Conservation (phyloP, 192 early-diverging fungal genomes). For the Coemansia sp. region DNA sequence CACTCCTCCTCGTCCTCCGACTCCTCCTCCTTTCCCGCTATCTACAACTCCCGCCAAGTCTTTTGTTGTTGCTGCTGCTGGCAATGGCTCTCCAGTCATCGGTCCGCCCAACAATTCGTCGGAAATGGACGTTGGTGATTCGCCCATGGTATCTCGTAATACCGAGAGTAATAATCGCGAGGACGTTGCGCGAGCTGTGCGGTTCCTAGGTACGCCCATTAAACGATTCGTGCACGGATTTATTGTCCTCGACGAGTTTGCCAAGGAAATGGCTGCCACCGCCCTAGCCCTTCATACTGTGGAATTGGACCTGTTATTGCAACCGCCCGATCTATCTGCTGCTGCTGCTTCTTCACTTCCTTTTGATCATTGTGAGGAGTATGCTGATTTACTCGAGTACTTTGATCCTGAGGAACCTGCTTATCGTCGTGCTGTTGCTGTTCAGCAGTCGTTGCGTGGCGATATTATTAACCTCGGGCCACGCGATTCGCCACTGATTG, state of each 20-base stretch:
- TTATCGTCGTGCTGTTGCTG: constrained; percentile 11
- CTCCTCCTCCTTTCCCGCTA: no score
- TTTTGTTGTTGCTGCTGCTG: no score
- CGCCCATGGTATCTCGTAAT: no score
- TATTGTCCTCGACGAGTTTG: constrained; percentile 66
- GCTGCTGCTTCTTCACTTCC: no score
- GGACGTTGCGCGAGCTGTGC: constrained; percentile 17
- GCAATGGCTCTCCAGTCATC: no score
- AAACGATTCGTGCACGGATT: constrained; percentile 63
- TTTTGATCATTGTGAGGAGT: no score
- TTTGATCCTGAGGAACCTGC: constrained; percentile 42
- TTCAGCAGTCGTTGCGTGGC: constrained; percentile 15
- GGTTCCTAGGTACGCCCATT: constrained; percentile 40
- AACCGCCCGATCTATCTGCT: no score
- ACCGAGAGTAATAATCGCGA: constrained; percentile 1
- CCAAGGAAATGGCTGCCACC: constrained; percentile 64
- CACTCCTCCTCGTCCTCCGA: no score
- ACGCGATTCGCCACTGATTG: no score
- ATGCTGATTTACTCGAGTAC: constrained; percentile 46
- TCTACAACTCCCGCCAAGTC: no score
- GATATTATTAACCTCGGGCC: constrained; percentile 21
- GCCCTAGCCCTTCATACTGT: constrained; percentile 58
- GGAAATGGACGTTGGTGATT: background rate
- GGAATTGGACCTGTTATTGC: constrained; percentile 42
- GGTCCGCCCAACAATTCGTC: background rate